Conservation (phyloP, 2,329 filamentous ascomycete genomes). For the Sclerotinia borealis region DNA sequence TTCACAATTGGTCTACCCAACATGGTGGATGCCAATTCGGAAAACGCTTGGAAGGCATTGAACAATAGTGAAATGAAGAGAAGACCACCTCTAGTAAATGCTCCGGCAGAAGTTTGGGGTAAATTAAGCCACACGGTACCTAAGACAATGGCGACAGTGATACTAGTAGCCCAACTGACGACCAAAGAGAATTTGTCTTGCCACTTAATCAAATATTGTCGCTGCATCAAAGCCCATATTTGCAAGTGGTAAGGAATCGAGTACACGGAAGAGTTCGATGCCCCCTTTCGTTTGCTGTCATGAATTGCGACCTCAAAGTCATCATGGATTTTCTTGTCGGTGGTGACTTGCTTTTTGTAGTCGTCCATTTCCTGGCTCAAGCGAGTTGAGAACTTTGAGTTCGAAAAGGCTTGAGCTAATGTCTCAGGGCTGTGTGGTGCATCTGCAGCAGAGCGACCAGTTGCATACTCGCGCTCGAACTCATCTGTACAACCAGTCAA, state of each 20-base stretch:
- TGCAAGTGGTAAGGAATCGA: conserved; percentile 78
- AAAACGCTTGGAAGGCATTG: conserved; percentile 83
- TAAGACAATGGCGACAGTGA: conserved; percentile 70
- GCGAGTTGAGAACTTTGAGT: conserved; percentile 51
- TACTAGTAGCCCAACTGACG: conserved; percentile 64
- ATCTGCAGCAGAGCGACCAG: conserved; percentile 58
- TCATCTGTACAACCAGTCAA: conserved; percentile 71
- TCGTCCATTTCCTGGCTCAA: conserved; percentile 60
- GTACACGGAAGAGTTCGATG: conserved; percentile 69
- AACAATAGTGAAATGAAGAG: conserved; percentile 76
- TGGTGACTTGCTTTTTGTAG: conserved; percentile 59
- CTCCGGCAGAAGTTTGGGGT: conserved; percentile 56
- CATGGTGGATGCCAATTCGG: conserved; percentile 71
- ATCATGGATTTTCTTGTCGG: conserved; percentile 62
- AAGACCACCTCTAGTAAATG: conserved; percentile 76
- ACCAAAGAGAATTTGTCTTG: conserved; percentile 75
- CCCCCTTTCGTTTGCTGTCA: conserved; percentile 72
- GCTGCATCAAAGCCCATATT: conserved; percentile 75
- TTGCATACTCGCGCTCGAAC: conserved; percentile 61
- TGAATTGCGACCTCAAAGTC: conserved; percentile 71
- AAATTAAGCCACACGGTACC: conserved; percentile 75
- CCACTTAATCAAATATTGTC: conserved; percentile 79
- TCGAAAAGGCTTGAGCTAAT: conserved; percentile 63
- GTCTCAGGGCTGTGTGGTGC: conserved; percentile 63
- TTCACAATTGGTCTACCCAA: conserved; percentile 70